Evolutionary conservation across 148 eudicot species (phyloP).

Genomic region (Euryodendron excelsum): DNA sequence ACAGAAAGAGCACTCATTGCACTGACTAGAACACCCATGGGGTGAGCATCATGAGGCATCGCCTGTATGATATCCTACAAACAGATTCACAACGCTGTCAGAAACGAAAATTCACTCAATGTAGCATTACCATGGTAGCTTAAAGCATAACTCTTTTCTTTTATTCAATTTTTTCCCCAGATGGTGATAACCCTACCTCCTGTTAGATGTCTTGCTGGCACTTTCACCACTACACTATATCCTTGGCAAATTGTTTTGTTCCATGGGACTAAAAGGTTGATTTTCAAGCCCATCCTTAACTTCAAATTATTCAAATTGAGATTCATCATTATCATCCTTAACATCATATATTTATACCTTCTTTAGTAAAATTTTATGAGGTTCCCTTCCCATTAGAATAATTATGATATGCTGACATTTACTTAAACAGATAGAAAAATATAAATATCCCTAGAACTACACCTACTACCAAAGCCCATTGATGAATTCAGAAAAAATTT

Average conservation of each 20-base stretch:
- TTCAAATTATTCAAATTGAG: neutral
- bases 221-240: neutral
- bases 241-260: neutral
- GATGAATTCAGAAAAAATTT: too few relatives aligned
- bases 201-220: neutral
- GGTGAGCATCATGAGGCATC: conserved; percentile 99
- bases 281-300: neutral
- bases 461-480: too few relatives aligned
- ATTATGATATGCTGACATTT: too few relatives aligned
- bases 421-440: too few relatives aligned
- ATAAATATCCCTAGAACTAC: too few relatives aligned
- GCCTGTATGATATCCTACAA: conserved; percentile 87
- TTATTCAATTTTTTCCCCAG: neutral
- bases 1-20: conserved; percentile 96
- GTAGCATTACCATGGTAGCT: neutral
- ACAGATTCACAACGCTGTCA: conserved; percentile 13
- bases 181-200: neutral
- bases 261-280: neutral
- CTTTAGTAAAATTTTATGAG: too few relatives aligned
- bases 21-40: conserved; percentile 97
- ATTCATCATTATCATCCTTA: too few relatives aligned
- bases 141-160: neutral
- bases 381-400: too few relatives aligned
- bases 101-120: neutral
- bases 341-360: too few relatives aligned